A percentile compares a stretch with the other conserved stretches of the same genome.
phyloP scores from a whole-genome alignment of 441 rosid genomes.

The Isatis lusitanica region DNA sequence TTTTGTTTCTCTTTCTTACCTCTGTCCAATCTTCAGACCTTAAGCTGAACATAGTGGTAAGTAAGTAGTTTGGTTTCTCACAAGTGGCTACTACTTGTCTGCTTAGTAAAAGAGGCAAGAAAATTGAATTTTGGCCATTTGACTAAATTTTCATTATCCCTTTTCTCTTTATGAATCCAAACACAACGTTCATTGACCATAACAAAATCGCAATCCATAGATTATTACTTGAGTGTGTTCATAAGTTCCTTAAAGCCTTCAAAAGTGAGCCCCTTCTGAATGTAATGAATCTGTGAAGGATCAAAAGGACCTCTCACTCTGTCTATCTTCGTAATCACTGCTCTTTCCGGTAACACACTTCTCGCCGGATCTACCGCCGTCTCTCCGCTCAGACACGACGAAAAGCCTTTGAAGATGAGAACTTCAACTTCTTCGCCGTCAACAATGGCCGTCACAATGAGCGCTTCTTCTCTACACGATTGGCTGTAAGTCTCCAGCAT shows the following conservation, averaged over 20 bases:
- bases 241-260: conserved; percentile 42
- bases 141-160: not conserved
- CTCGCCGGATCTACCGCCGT: conserved; percentile 78
- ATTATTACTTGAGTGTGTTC: not conserved
- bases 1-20: not conserved
- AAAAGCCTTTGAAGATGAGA: conserved; percentile 80
- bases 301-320: conserved; percentile 77
- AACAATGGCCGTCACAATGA: conserved; percentile 62
- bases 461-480: conserved; percentile 64
- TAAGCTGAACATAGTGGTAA: not conserved
- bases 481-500: conserved; percentile 62
- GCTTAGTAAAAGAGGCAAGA: too few species aligned
- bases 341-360: conserved; percentile 78
- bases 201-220: not conserved
- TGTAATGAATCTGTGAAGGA: conserved; percentile 62
- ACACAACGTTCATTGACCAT: not conserved
- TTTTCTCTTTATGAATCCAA: not conserved
- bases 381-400: conserved; percentile 71
- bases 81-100: not conserved
- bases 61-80: conserved; percentile 1
- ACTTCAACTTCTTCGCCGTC: conserved; percentile 62
- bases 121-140: too few species aligned
- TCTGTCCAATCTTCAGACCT: not conserved
- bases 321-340: conserved; percentile 60
- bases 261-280: conserved; percentile 59